phyloP scores from a whole-genome alignment of 177 flowering plant species.

The Vitis hybrid region DNA sequence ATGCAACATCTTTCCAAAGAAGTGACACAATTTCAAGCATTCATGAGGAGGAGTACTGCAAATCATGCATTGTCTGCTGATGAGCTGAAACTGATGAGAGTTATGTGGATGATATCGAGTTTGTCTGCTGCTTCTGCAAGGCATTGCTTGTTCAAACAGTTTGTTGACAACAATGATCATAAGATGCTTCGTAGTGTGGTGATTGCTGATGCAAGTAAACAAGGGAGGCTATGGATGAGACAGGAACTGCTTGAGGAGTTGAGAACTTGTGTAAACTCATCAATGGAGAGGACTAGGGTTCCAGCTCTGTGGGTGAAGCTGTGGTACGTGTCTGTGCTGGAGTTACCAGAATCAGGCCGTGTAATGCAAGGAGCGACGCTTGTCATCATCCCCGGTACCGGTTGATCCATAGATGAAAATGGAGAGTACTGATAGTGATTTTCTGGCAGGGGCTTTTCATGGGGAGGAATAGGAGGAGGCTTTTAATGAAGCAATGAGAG shows the following conservation, averaged over 20 bases:
- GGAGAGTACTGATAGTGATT: background rate
- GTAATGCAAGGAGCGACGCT: conserved; percentile 43
- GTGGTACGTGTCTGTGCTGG: conserved; percentile 36
- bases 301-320: conserved; percentile 38
- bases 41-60: background rate
- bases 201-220: conserved; percentile 29
- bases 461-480: conserved; percentile 20
- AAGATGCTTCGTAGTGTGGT: conserved; percentile 11
- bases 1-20: conserved; percentile 21
- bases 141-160: conserved; percentile 27
- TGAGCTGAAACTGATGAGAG: conserved; percentile 29
- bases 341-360: conserved; percentile 23
- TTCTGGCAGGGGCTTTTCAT: conserved; percentile 13
- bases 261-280: conserved; percentile 4
- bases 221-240: conserved; percentile 30
- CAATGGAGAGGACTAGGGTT: conserved; percentile 18
- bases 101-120: conserved; percentile 41
- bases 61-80: conserved; percentile 14
- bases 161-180: conserved; percentile 10
- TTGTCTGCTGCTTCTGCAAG: conserved; percentile 38
- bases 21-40: background rate
- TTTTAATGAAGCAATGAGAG: conserved; percentile 29
- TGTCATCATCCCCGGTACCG: conserved; percentile 22
- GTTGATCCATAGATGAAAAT: background rate
- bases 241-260: conserved; percentile 24